These are phyloP conservation scores for Ophiostoma australiae DNA, from an alignment of 2,329 filamentous ascomycete genomes.

Conservation along the genomic window DNA sequence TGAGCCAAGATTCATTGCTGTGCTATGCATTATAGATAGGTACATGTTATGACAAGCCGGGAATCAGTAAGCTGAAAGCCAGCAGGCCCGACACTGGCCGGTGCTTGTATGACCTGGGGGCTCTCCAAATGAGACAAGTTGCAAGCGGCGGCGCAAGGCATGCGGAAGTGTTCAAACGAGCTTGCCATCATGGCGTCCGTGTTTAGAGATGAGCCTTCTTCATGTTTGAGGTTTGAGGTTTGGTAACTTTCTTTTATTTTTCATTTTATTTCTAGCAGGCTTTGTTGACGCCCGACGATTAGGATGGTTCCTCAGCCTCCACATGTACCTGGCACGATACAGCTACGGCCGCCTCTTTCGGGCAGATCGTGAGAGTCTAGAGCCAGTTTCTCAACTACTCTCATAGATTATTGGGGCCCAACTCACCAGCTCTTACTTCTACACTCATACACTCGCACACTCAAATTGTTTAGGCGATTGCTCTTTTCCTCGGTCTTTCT, in stretches of 20 bases:
- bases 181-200: not conserved
- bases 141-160: not conserved
- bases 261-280: not conserved
- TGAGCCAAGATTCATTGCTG: not conserved
- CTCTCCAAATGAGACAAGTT: not conserved
- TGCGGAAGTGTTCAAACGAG: conserved; percentile 4
- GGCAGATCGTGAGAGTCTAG: not conserved
- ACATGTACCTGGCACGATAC: conserved; percentile 4
- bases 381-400: not conserved
- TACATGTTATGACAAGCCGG: conserved; percentile 14
- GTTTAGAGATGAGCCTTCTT: not conserved
- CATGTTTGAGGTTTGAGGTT: too few species aligned
- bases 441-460: not conserved
- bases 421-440: not conserved
- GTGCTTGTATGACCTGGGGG: conserved; percentile 17
- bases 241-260: not conserved
- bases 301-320: not conserved
- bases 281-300: not conserved
- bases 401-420: not conserved
- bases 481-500: not conserved
- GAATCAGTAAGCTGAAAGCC: conserved; percentile 11
- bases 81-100: conserved; percentile 19
- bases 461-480: not conserved
- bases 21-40: not conserved
- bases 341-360: not conserved